Base-by-base conservation (phyloP, 139 green algal species). In the Ettlia oleoabundans region DNA sequence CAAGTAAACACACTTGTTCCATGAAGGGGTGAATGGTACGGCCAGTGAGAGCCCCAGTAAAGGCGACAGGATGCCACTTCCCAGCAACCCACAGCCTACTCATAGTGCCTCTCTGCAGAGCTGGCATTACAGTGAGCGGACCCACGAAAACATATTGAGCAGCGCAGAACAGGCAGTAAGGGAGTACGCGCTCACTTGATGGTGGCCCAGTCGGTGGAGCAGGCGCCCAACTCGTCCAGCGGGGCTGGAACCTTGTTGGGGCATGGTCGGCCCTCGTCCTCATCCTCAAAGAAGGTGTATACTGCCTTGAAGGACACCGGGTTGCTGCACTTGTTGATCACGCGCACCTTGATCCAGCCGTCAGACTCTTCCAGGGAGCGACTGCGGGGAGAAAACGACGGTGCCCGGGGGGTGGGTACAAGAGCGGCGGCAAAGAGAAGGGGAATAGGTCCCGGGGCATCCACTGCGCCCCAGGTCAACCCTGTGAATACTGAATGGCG, bases 211-310 rank as follows among this genome's bases (percentile, higher is more conserved):
- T 69, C 26, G 33, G 24, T 80, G 21, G 53, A 42, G 73, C 73
- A 80, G 53, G 40, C 22, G 73, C 4, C 9, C 0, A 77, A 37
- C 7, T 37, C 71, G 8, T 35, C 22, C 4, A 15, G 15, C 10
- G 52, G 3, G 21, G 13, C 21, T 18, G 71, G 0, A 33, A 43
- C 30, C 1, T 37, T 30, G 33, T 42, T 42, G 51, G 73, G 73
- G 73, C 73, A 80, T 15, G 73, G 32, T 33, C 51, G 73, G 2
- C 73, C 73, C 51, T 68, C 30, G 37, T 80, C 73, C 37, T 41
- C 19, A 8, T 51, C 53, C n/a, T 35, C 0, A 15, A 55, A 32
- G 53, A 40, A 40, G 19, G 26, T 51, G 58, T 68, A 80, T 33
- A 32, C 73, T 3, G 73, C 73, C 32, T 68, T 68, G 53, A 80